These are phyloP conservation scores for Capsella bursapastoris DNA, from an alignment of 345 rosid species.

Conservation along the genomic window DNA sequence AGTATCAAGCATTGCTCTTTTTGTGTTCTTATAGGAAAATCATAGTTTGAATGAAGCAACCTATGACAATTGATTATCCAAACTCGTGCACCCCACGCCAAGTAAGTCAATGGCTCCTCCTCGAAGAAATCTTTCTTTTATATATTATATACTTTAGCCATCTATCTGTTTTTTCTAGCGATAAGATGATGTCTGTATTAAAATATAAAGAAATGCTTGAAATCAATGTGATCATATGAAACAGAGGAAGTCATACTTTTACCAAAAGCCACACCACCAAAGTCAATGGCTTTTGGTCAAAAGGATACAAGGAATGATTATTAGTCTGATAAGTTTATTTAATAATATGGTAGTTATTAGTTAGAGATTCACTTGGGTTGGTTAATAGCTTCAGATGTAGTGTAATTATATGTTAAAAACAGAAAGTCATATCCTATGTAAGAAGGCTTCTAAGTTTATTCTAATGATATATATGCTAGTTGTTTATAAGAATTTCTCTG, in stretches of 20 bases:
- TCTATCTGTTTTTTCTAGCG: background rate
- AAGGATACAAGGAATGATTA: background rate
- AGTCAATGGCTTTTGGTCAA: conserved; percentile 15
- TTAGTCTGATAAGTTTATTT: background rate
- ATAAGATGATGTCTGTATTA: background rate
- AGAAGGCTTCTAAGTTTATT: background rate
- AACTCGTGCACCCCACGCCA: conserved; percentile 29
- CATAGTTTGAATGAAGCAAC: conserved; percentile 5
- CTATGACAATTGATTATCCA: background rate
- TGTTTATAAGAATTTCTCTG: background rate
- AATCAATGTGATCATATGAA: background rate
- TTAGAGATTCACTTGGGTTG: background rate
- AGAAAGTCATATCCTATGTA: background rate
- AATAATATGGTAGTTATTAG: background rate
- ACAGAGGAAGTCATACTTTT: background rate
- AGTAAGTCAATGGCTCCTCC: conserved; percentile 18
- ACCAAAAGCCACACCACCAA: background rate
- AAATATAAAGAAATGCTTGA: background rate
- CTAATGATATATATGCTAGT: background rate
- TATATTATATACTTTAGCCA: background rate
- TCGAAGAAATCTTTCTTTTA: background rate
- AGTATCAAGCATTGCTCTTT: background rate
- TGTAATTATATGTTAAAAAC: too few relatives aligned
- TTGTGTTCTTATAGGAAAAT: background rate
- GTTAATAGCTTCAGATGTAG: too few relatives aligned